Evolutionary conservation across 441 rosid species (phyloP).

Genomic region (Erodium moschatum): DNA sequence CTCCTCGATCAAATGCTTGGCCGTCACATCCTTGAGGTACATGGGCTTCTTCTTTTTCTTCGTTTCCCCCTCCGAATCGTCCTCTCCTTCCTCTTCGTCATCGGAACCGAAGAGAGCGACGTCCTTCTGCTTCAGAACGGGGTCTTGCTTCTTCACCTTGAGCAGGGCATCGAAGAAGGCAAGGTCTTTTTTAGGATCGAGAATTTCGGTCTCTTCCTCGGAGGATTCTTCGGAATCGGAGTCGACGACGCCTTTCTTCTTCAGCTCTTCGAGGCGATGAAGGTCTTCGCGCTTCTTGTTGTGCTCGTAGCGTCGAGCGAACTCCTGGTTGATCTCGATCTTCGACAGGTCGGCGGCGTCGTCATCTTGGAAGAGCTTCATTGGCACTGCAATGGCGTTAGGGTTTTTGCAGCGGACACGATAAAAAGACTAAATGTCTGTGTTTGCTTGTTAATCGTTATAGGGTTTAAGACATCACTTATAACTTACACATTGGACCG

Average conservation of each 20-base stretch:
- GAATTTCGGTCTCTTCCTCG: neutral
- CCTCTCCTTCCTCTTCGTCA: neutral
- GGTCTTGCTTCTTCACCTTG: slow-evolving; percentile 4
- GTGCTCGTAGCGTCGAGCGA: neutral
- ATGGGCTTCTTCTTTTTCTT: slow-evolving; percentile 3
- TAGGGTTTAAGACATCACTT: too few species aligned
- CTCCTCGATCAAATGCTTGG: slow-evolving; percentile 8
- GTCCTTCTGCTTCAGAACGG: neutral
- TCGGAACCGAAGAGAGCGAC: neutral
- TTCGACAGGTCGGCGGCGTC: neutral
- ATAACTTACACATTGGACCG: too few species aligned
- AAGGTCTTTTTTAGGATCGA: neutral
- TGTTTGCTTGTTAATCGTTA: too few species aligned
- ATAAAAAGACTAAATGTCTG: neutral
- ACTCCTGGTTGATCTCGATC: slow-evolving; percentile 25
- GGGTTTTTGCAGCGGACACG: neutral
- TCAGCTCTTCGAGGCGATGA: neutral
- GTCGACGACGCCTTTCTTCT: slow-evolving; percentile 4
- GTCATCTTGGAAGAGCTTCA: neutral
- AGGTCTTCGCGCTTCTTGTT: slow-evolving; percentile 5
- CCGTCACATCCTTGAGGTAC: neutral
- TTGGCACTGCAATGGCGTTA: neutral
- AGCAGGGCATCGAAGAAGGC: neutral
- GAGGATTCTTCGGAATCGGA: neutral
- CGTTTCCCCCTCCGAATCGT: slow-evolving; percentile 1